A percentile compares a stretch with the other conserved stretches of the same genome.
Evolutionary conservation across 176 grass and related monocot species (phyloP).

Genomic region (Oryza glumipatula): DNA sequence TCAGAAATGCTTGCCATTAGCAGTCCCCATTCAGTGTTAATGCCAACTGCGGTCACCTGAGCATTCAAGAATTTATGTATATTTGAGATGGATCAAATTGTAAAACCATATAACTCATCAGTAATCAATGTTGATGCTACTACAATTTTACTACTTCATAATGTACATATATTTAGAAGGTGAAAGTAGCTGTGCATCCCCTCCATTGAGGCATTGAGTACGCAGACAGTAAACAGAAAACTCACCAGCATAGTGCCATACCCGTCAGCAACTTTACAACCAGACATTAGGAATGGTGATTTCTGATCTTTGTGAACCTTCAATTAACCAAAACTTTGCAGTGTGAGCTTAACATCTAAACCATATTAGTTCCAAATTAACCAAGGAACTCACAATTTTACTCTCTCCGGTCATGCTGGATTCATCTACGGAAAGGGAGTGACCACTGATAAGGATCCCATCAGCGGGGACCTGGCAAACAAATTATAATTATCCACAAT

Average conservation of each 20-base stretch:
- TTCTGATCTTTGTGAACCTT: constrained; percentile 85
- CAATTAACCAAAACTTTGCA: constrained; percentile 21
- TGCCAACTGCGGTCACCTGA: constrained; percentile 91
- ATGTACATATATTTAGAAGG: constrained; percentile 1
- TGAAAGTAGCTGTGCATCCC: neutral
- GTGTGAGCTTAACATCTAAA: constrained; percentile 29
- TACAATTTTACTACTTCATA: constrained; percentile 12
- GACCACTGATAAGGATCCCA: constrained; percentile 87
- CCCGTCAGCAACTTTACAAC: constrained; percentile 97
- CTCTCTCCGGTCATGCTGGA: constrained; percentile 99
- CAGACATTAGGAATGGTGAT: constrained; percentile 92
- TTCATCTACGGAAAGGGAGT: constrained; percentile 92
- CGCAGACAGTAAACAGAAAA: constrained; percentile 18
- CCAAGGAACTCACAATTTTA: constrained; percentile 72
- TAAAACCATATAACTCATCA: neutral
- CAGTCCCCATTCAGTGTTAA: constrained; percentile 93
- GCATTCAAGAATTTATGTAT: neutral
- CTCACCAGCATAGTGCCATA: constrained; percentile 92
- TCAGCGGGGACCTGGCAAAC: constrained; percentile 79
- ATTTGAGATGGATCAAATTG: neutral
- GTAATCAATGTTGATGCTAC: neutral
- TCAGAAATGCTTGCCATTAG: constrained; percentile 99
- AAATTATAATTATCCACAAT: constrained; percentile 30
- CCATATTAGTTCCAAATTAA: constrained; percentile 17
- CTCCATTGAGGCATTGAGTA: neutral